Base-by-base conservation (phyloP, 495 filamentous ascomycete genomes). In the Aspergillus egyptiacus region DNA sequence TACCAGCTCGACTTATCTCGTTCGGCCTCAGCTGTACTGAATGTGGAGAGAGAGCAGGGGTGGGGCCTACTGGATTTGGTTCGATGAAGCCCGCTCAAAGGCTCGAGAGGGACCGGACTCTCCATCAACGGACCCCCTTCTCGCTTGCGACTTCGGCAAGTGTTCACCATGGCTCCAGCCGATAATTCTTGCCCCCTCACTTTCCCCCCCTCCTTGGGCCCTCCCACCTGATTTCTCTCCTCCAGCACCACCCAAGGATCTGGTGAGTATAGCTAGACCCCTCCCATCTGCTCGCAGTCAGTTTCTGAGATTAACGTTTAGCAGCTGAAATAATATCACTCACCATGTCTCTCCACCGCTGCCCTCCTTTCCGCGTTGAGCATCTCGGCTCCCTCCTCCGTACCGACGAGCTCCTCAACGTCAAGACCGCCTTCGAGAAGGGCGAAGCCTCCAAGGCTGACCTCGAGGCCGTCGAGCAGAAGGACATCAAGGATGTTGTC, bases 371-470 rank as follows among this genome's bases (percentile, higher is more conserved):
- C 69, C 79, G 86, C 53, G 88, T 86, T 37, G 88, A 91, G 73
- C 87, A 91, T 58, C 70, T 95, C 54, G 88, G 88, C 55, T 91
- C 86, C 23, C 79, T 93, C 17, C 79, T 91, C 17, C 81, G 88
- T 14, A 86, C 87, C 32, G 65, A 86, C 33, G 59, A 77, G 22
- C 77, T 93, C 4, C 75, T 91, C 38, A 70, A 79, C n/a, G 77
- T 74, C 54, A 81, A 84, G 50, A 64, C 77, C 19, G 73, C 70
- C 23, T 65, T 76, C 19, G 83, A 87, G 52, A 64, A 73, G 35
- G 71, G 71, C 15, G 63, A 71, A 56, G 57, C 60, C 15, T 41
- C 63, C 19, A 46, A 69, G 48, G 45, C 66, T 8, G 63, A 74
- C 40, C 58, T 81, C 20, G 57, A 43, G 5, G 60, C 54, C 5